Percentiles rank a stretch among this genome's conserved stretches.
These are phyloP conservation scores for Eutypa lata DNA, from an alignment of 2,329 filamentous ascomycete species.

Conservation along the genomic window DNA sequence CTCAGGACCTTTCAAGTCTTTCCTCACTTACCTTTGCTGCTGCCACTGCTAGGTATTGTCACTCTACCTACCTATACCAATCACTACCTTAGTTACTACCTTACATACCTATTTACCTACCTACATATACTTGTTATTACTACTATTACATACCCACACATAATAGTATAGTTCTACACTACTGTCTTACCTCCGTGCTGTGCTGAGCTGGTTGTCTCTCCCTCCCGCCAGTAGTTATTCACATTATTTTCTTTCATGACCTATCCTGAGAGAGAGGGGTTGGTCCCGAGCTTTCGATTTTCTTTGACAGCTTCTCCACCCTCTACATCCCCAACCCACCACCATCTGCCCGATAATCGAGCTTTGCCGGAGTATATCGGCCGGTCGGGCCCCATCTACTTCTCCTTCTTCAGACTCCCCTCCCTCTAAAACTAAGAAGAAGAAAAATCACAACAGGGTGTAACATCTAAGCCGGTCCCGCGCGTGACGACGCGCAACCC, in stretches of 20 bases:
- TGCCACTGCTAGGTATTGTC: not conserved
- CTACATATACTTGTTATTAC: not conserved
- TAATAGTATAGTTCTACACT: not conserved
- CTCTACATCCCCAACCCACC: not conserved
- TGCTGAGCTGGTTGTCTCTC: not conserved
- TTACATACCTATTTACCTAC: not conserved
- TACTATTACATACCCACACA: not conserved
- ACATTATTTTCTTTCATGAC: not conserved
- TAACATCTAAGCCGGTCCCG: conserved; percentile 19
- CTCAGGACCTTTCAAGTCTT: not conserved
- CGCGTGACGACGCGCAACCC: conserved; percentile 35
- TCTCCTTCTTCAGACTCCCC: not conserved
- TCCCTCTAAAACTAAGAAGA: not conserved
- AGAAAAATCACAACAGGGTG: conserved; percentile 7
- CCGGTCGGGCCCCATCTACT: conserved; percentile 4
- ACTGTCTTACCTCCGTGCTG: not conserved
- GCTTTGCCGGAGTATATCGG: conserved; percentile 1
- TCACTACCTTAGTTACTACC: not conserved
- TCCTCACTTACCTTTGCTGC: not conserved
- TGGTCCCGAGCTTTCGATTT: not conserved
- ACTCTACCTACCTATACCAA: not conserved
- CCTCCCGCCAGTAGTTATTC: not conserved
- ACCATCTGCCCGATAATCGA: not conserved
- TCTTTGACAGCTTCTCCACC: not conserved
- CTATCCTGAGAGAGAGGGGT: not conserved